Evolutionary conservation across 139 green algal species (phyloP).

Genomic region (Deuterostichococcus epilithicus): DNA sequence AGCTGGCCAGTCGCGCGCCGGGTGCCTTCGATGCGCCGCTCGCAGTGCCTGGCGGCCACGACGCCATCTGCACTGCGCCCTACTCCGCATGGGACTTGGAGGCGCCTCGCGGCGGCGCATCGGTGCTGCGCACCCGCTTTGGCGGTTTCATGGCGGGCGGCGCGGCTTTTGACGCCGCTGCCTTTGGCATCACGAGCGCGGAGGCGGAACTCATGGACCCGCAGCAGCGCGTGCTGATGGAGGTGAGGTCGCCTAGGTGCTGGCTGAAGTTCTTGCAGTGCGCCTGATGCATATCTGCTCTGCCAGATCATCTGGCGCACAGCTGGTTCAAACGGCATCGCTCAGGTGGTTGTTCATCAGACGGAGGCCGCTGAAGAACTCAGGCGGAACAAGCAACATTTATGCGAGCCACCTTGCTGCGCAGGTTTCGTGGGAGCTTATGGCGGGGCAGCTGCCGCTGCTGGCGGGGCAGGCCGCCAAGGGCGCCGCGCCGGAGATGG

Average conservation of each 20-base stretch:
- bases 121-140: constrained; percentile 39
- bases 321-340: too few relatives aligned
- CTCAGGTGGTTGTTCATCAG: too few relatives aligned
- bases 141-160: constrained; percentile 58
- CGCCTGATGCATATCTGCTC: too few relatives aligned
- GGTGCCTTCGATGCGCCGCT: constrained; percentile 1
- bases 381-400: too few relatives aligned
- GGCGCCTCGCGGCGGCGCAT: background rate
- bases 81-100: constrained; percentile 19
- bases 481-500: constrained; percentile 16
- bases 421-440: constrained; percentile 8
- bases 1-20: background rate
- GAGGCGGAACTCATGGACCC: constrained; percentile 82
- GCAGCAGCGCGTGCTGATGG: constrained; percentile 81
- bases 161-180: constrained; percentile 64
- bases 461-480: background rate
- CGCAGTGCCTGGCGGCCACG: background rate
- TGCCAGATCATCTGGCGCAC: too few relatives aligned
- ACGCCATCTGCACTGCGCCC: background rate
- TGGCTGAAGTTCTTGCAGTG: too few relatives aligned
- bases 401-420: too few relatives aligned
- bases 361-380: too few relatives aligned
- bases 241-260: constrained; percentile 20
- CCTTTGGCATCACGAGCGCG: constrained; percentile 57
- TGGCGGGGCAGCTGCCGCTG: background rate